Evolutionary conservation across 768 basidiomycete species (phyloP).

Genomic region (Daedaleopsis sinensis): DNA sequence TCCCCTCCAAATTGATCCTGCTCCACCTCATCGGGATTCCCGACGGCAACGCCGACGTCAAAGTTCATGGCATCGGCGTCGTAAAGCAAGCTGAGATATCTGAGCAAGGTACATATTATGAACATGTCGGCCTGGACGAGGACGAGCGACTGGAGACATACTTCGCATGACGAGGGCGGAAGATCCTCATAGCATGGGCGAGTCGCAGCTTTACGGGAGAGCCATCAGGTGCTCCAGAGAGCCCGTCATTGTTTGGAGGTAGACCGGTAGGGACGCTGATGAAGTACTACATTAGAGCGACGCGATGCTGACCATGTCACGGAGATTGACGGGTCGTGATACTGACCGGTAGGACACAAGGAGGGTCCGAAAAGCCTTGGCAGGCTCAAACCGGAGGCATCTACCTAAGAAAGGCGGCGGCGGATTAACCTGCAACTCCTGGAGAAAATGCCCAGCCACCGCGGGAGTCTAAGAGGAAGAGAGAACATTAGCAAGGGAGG

Average conservation of each 20-base stretch:
- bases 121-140: too few relatives aligned
- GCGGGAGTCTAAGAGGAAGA: conserved; percentile 49
- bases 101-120: conserved; percentile 32
- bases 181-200: conserved; percentile 64
- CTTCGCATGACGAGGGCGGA: conserved; percentile 57
- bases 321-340: too few relatives aligned
- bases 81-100: conserved; percentile 37
- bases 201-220: conserved; percentile 33
- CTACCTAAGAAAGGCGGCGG: conserved; percentile 74
- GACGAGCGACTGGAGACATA: conserved; percentile 26
- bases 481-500: conserved; percentile 1
- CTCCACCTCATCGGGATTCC: not conserved
- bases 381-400: conserved; percentile 74
- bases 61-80: conserved; percentile 51
- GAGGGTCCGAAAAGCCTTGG: conserved; percentile 74
- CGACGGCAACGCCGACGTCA: not conserved
- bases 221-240: not conserved
- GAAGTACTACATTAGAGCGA: too few relatives aligned
- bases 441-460: conserved; percentile 60
- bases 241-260: not conserved
- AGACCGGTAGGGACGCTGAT: not conserved
- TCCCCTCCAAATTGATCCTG: conserved; percentile 28
- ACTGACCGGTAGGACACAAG: conserved; percentile 74
- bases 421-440: conserved; percentile 55
- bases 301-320: too few relatives aligned